These are phyloP conservation scores for Saccharomycopsis amapae DNA, from an alignment of 805 yeast genomes.

Conservation along the genomic window DNA sequence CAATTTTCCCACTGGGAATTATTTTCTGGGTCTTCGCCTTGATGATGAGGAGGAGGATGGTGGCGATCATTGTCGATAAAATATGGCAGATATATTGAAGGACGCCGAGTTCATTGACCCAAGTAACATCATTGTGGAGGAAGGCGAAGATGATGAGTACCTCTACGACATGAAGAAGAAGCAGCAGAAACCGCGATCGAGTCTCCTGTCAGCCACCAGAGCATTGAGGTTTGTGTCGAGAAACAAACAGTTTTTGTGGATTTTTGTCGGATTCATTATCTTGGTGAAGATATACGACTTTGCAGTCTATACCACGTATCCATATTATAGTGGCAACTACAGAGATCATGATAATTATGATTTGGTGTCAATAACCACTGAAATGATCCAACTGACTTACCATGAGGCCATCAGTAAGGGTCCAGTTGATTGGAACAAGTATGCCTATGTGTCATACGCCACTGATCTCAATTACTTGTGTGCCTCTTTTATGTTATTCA, in stretches of 20 bases:
- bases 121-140: slow-evolving; percentile 7
- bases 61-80: no score
- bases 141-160: slow-evolving; percentile 15
- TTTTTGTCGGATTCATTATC: neutral
- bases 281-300: neutral
- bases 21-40: no score
- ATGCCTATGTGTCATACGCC: slow-evolving; percentile 58
- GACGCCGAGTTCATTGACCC: slow-evolving; percentile 15
- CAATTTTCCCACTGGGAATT: no score
- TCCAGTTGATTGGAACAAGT: slow-evolving; percentile 35
- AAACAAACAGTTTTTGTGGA: neutral
- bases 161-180: slow-evolving; percentile 12
- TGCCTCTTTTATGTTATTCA: slow-evolving; percentile 43
- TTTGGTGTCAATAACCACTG: slow-evolving; percentile 3
- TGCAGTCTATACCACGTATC: slow-evolving; percentile 8
- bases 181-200: slow-evolving; percentile 1
- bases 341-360: neutral
- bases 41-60: no score
- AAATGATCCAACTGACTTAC: neutral
- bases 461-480: slow-evolving; percentile 45
- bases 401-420: slow-evolving; percentile 5
- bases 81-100: slow-evolving; percentile 10
- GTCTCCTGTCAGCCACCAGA: neutral
- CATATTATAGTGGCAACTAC: slow-evolving; percentile 3
- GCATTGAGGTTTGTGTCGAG: neutral